These are phyloP conservation scores for Kernera saxatilis DNA, from an alignment of 345 rosid species.

Conservation along the genomic window DNA sequence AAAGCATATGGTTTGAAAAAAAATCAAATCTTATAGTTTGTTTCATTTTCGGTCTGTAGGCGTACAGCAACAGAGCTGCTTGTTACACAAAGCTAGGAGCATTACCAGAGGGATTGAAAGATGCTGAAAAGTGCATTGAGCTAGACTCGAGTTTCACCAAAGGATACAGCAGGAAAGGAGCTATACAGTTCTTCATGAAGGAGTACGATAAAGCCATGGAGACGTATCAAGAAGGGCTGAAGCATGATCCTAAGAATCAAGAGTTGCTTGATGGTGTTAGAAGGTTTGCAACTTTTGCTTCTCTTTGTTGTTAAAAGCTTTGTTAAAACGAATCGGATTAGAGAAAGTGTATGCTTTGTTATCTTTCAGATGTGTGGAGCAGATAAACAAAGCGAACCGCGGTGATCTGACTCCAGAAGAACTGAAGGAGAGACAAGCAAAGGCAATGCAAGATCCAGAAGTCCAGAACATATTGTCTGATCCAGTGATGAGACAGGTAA, in stretches of 20 bases:
- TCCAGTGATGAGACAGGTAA: slow-evolving; percentile 97
- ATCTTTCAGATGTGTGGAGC: slow-evolving; percentile 68
- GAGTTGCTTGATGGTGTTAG: slow-evolving; percentile 83
- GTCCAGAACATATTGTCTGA: slow-evolving; percentile 91
- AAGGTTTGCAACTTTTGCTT: slow-evolving; percentile 41
- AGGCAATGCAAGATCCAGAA: slow-evolving; percentile 96
- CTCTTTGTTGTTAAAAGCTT: neutral
- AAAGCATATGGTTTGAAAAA: neutral
- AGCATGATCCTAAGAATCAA: slow-evolving; percentile 78
- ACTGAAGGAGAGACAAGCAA: slow-evolving; percentile 96
- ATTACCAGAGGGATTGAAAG: slow-evolving; percentile 89
- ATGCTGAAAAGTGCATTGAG: slow-evolving; percentile 95
- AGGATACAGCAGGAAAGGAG: slow-evolving; percentile 93
- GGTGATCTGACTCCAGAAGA: slow-evolving; percentile 94
- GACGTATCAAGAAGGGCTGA: slow-evolving; percentile 85
- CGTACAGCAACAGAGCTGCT: slow-evolving; percentile 94
- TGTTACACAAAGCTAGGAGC: slow-evolving; percentile 95
- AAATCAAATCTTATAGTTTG: neutral
- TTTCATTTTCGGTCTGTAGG: slow-evolving; percentile 31
- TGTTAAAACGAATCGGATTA: neutral
- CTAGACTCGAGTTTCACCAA: slow-evolving; percentile 84
- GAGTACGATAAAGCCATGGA: slow-evolving; percentile 87
- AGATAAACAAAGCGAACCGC: slow-evolving; percentile 76
- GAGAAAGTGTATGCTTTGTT: neutral
- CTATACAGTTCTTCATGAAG: slow-evolving; percentile 91